Evolutionary conservation across 2,329 filamentous ascomycete species (phyloP), one percentile per base, ranked within the genome.

Genomic region (Mycogone perniciosa): DNA sequence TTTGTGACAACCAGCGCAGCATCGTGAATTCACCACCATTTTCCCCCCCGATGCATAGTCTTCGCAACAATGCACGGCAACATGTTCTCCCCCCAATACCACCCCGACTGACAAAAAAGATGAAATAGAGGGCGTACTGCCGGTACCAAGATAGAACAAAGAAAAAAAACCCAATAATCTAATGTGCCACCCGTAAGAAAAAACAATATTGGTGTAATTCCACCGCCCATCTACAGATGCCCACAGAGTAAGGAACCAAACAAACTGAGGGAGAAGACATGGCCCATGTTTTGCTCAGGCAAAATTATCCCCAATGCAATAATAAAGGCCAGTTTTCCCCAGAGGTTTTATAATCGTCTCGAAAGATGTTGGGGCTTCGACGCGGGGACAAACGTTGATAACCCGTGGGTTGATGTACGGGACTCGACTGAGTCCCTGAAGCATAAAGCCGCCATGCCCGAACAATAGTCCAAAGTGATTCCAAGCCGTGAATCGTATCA

Each of bases 221-320:
- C 42, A 50, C 30, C 34, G 31, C 13, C 39, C 48, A 20, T 40
- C 48, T 34, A 40, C 39, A 33, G 33, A 11, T 20, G 20, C 20
- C 20, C 20, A 20, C 20, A 20, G 20, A 20, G 20, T 20, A 20
- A 20, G 20, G 20, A 20, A 20, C 20, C 20, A 20, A 20, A 20
- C 20, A 20, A 20, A 20, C 20, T 20, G 20, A 20, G 20, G 20
- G 20, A 20, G 20, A 20, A 20, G 20, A 20, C 20, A 20, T 20
- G 20, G 33, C 33, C 33, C 7, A 35, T 35, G 33, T 35, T 20
- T 20, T 20, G 20, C 20, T 20, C 20, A 20, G 8, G 31, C 29
- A 44, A 29, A 27, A 11, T 43, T 26, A n/a, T 29, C 40, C 68
- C 68, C 68, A 69, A 75, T 75, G 73, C 72, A 71, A 68, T 71